Base-by-base conservation (phyloP, 371 early-diverging fungal genomes). In the Mortierella sp. region DNA sequence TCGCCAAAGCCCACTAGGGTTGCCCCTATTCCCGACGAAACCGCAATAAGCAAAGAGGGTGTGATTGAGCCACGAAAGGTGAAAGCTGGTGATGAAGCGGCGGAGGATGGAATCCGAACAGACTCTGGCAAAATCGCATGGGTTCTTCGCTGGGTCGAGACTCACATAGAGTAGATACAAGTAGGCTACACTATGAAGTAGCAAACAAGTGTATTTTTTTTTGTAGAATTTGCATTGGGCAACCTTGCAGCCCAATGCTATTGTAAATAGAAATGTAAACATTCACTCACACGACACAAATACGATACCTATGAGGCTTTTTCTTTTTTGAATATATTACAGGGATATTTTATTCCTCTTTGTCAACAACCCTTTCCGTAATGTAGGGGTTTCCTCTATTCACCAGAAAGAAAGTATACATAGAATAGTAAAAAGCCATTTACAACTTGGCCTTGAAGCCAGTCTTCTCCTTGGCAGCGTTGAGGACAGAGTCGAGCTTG, bases 401-500 rank as follows among this genome's bases (percentile, higher is more conserved):
- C 62, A 50, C 47, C 9, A 43, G 10, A 1, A 52, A 43, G 43
- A 19, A 32, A n/a, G 1, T 24, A 16, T 9, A 28, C 28, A 28
- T 28, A 28, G 28, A 28, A 13, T 3, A 19, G 48, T 19, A 48
- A 48, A 48, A 48, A 40, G 43, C 3, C 28, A 6, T 84, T 87
- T 87, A 91, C 65, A 91, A 77, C 84, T 90, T 90, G 69, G 91
- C 85, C 72, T 86, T 79, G 65, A 71, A 62, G 81, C 87, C 84
- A n/a, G 71, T 65, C 70, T 70, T 76, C 70, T 75, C 72, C 65
- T 71, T 61, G 65, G 72, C 65, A 43, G 73, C 50, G 50, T 77
- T 77, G 75, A 80, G 69, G 77, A 91, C 88, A 47, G 84, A 84
- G 70, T 95, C 93, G 47, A 95, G 86, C 82, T 93, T 90, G 75